Base-by-base conservation (phyloP, 352 stramenopile genomes). In the Phytophthora lateralis region DNA sequence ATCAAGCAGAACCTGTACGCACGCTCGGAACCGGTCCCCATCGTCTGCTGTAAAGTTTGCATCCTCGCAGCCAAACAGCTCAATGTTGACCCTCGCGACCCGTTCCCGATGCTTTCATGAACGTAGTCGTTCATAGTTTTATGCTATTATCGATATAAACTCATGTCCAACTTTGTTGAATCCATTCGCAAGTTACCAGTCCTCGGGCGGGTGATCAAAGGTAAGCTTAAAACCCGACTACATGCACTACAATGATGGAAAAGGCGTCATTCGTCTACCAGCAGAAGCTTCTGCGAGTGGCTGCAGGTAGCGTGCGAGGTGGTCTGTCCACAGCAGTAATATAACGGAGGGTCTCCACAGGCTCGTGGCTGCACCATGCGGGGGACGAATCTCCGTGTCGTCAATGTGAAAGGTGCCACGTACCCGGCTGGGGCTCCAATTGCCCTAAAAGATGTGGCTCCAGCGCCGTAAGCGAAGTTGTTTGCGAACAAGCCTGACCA, bases 41-140 rank as follows among this genome's bases (percentile, higher is more conserved):
- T 86, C 12, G 24, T 67, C 15, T 87, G 77, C 54, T 89, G 80
- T 63, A 89, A 79, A 54, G 39, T 59, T 1, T 89, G 80, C 37
- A 46, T 87, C 6, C 35, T 86, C 15, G 64, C 63, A 39, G 69
- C 73, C 12, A 80, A 74, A 17, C 52, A 75, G 15, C 49, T 88
- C 0, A 51, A 41, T 4, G 69, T 89, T 26, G 75, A 89, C 20
- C 77, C 75, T n/a, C 63, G 77, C 5, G 75, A 84, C 17, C 75
- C 62, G 29, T 89, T 83, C 48, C 80, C 80, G 5, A 70, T 88
- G 78, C 21, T 71, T 12, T 54, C 47, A 37, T 73, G 51, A 65
- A 37, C 26, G 11, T 45, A 32, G n/a, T 11, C 18, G 32, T 41
- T 27, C 32, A 44, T 54, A 44, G 10, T 27, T 45, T 12, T 21